phyloP scores from a whole-genome alignment of 805 yeast genomes.

The Lipomyces sp. region DNA sequence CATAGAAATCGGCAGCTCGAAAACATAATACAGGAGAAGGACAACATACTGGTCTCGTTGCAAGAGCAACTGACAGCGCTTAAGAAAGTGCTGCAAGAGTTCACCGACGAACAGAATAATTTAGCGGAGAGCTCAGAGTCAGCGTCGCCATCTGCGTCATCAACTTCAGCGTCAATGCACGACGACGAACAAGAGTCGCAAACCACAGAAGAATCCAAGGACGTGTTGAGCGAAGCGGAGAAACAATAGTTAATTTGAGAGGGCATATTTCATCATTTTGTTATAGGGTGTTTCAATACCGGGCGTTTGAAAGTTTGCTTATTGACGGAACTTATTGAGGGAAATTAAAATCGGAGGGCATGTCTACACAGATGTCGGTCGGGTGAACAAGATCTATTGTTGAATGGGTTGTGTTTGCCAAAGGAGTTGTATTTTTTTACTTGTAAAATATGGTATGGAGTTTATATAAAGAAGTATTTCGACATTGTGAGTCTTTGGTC shows the following conservation, averaged over 20 bases:
- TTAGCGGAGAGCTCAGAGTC: constrained; percentile 12
- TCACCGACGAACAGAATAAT: constrained; percentile 25
- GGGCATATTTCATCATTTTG: not conserved
- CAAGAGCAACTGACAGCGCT: constrained; percentile 67
- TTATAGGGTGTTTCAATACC: not conserved
- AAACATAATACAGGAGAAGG: constrained; percentile 57
- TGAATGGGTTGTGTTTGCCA: not conserved
- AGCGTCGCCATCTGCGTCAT: not conserved
- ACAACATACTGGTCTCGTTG: constrained; percentile 62
- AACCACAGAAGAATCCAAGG: constrained; percentile 10
- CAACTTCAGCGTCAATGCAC: not conserved
- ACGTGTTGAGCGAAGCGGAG: not conserved
- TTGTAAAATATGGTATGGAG: not conserved
- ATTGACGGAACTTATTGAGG: not conserved
- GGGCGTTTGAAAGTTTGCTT: constrained; percentile 9
- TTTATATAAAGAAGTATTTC: not conserved
- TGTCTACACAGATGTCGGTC: not conserved
- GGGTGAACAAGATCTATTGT: not conserved
- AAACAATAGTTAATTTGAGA: not conserved
- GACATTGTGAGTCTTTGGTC: not conserved
- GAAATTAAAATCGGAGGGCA: not conserved
- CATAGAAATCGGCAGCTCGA: constrained; percentile 46
- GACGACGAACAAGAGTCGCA: constrained; percentile 5
- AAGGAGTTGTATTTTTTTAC: not conserved
- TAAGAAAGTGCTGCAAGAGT: constrained; percentile 51